Base-by-base conservation (phyloP, 306 rosid genomes). In the Mimosa bimucronata region DNA sequence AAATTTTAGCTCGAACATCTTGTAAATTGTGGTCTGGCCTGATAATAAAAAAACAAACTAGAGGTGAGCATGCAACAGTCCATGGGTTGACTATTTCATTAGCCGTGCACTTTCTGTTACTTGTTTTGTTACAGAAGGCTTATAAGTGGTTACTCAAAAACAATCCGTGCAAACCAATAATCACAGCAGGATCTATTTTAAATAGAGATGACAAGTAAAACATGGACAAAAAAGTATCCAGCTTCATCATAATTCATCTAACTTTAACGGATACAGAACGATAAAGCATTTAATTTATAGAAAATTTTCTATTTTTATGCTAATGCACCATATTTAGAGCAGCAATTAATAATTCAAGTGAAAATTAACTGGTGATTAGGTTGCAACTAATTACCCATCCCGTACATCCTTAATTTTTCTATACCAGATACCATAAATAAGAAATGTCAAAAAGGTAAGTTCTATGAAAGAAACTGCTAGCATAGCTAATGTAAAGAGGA, bases 21-120 rank as follows among this genome's bases (percentile, higher is more conserved):
- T 90, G 91, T 82, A 88, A 74, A 78, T 46, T 82, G 79, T 87
- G 83, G 78, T 94, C 98, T 57, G 90, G 93, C 89, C 98, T 94
- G 87, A 69, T 75, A 71, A 61, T 23, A n/a, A 79, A 77, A 55
- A 7, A 45, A 34, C 5, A 34, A 69, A 64, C 34, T 28, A 53
- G 42, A 77, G n/a, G 38, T 75, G 61, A 78, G 71, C 58, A 76
- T 58, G 74, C 21, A 58, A 58, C 58, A 45, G 40, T 74, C 23
- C 12, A 66, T 64, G 41, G n/a, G 26, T 74, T 21, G 60, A 23
- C 26, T 34, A 83, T 9, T 52, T 71, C 57, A 55, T 28, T 41
- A 64, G 23, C 30, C 25, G 46, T 66, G 11, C 5, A 16, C 6
- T 42, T 69, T 42, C 37, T 68, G 9, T 68, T 23, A 18, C 25